Percentiles rank a stretch among this genome's conserved stretches.
phyloP scores from a whole-genome alignment of 1,284 basidiomycete species.

The Leccinum pachyderme region DNA sequence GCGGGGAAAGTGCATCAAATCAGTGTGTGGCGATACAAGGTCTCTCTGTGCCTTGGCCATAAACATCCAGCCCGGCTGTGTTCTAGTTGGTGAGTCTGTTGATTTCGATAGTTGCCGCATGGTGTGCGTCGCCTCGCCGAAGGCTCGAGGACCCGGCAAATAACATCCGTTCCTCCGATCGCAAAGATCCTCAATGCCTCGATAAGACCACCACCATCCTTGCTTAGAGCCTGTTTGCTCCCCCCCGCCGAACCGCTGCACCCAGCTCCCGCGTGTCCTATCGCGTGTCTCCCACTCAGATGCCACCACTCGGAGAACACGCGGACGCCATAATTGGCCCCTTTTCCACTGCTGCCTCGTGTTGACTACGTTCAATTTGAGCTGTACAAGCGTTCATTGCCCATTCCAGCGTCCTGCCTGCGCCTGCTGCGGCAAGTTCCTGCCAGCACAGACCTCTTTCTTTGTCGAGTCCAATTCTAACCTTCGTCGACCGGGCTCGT shows the following conservation, averaged over 20 bases:
- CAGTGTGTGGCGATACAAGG: neutral
- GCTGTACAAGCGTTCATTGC: slow-evolving; percentile 16
- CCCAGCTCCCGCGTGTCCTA: slow-evolving; percentile 1
- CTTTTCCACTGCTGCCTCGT: slow-evolving; percentile 31
- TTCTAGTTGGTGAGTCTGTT: neutral
- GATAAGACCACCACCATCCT: neutral
- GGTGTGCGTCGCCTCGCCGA: neutral
- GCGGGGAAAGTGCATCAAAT: neutral
- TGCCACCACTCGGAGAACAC: slow-evolving; percentile 1
- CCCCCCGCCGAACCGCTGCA: neutral
- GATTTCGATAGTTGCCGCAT: neutral
- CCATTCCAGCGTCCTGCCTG: slow-evolving; percentile 20
- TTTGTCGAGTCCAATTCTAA: neutral
- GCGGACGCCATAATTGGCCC: slow-evolving; percentile 13
- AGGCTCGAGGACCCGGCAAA: neutral
- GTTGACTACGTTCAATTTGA: slow-evolving; percentile 23
- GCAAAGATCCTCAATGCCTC: neutral
- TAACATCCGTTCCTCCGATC: neutral
- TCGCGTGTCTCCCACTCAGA: slow-evolving; percentile 17
- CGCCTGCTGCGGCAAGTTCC: slow-evolving; percentile 22
- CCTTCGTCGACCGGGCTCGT: slow-evolving; percentile 2
- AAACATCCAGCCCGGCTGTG: neutral
- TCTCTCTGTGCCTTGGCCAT: neutral
- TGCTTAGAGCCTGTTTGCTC: neutral
- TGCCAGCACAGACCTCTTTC: slow-evolving; percentile 3